Percentiles rank a stretch among this genome's conserved stretches.
Evolutionary conservation across 495 filamentous ascomycete genomes (phyloP).

Genomic region (Melanomma pulvis-pyrius): DNA sequence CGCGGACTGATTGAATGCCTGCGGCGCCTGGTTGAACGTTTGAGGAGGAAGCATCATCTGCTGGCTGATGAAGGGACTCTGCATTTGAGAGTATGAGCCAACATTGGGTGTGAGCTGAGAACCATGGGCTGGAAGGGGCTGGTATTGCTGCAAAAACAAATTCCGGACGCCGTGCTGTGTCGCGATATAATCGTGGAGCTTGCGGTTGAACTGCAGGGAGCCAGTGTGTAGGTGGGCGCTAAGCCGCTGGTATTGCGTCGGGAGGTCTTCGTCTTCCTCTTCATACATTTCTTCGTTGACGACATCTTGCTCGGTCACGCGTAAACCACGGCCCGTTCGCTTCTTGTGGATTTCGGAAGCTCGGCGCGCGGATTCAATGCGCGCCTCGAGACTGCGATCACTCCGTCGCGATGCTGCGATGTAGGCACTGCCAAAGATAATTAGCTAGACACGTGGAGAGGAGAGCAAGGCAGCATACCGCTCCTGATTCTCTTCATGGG

Average conservation of each 20-base stretch:
- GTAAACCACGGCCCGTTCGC: constrained; percentile 80
- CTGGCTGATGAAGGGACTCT: constrained; percentile 11
- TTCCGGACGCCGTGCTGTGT: constrained; percentile 62
- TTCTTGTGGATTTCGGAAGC: constrained; percentile 90
- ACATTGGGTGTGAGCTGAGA: neutral
- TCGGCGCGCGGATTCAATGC: constrained; percentile 82
- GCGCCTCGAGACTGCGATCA: constrained; percentile 86
- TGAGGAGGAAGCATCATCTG: constrained; percentile 48
- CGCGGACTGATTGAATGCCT: constrained; percentile 39
- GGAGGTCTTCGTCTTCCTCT: constrained; percentile 78
- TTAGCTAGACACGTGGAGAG: constrained; percentile 2
- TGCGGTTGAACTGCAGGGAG: constrained; percentile 59
- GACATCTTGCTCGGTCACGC: constrained; percentile 86
- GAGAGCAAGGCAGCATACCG: constrained; percentile 53
- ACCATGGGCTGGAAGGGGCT: constrained; percentile 45
- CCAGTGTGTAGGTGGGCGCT: constrained; percentile 58
- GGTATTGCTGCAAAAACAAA: constrained; percentile 45
- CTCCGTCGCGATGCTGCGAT: constrained; percentile 91
- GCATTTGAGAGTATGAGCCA: neutral
- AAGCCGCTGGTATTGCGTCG: constrained; percentile 56
- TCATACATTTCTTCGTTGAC: constrained; percentile 96
- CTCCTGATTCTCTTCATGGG: constrained; percentile 91
- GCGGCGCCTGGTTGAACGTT: constrained; percentile 45
- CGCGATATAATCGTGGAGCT: constrained; percentile 61
- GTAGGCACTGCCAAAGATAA: constrained; percentile 65